These are phyloP conservation scores for Phytophthora cryptogea DNA, from an alignment of 352 stramenopile genomes.

Conservation along the genomic window DNA sequence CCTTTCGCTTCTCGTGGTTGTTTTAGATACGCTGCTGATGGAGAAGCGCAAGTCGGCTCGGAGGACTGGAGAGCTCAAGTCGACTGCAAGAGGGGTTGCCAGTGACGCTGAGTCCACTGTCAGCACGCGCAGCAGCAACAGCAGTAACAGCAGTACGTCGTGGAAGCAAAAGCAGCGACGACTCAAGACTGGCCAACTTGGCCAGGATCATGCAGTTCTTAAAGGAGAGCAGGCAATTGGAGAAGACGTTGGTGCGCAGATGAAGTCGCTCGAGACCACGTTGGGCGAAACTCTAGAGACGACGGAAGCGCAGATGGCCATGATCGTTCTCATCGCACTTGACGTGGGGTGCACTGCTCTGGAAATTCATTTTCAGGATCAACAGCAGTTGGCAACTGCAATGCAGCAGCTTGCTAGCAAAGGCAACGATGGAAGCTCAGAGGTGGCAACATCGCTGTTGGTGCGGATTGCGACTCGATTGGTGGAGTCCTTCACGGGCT, in stretches of 20 bases:
- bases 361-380: constrained; percentile 43
- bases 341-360: constrained; percentile 50
- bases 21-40: constrained; percentile 21
- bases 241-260: neutral
- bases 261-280: constrained; percentile 13
- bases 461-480: constrained; percentile 33
- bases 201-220: neutral
- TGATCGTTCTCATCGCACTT: constrained; percentile 54
- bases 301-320: constrained; percentile 49
- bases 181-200: constrained; percentile 9
- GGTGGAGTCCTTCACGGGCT: constrained; percentile 58
- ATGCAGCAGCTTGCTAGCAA: constrained; percentile 15
- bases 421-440: constrained; percentile 2
- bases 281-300: constrained; percentile 56
- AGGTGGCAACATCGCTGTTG: constrained; percentile 8
- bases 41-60: constrained; percentile 26
- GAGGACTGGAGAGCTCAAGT: constrained; percentile 22
- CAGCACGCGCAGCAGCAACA: constrained; percentile 31
- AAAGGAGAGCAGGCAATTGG: neutral
- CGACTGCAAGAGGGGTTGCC: neutral
- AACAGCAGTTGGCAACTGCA: constrained; percentile 30
- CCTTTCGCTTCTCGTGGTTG: constrained; percentile 13
- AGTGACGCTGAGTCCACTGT: constrained; percentile 35
- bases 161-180: constrained; percentile 28
- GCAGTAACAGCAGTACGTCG: constrained; percentile 12